Evolutionary conservation across 164 flowering plant genomes (phyloP).

Genomic region (Saururus chinensis): DNA sequence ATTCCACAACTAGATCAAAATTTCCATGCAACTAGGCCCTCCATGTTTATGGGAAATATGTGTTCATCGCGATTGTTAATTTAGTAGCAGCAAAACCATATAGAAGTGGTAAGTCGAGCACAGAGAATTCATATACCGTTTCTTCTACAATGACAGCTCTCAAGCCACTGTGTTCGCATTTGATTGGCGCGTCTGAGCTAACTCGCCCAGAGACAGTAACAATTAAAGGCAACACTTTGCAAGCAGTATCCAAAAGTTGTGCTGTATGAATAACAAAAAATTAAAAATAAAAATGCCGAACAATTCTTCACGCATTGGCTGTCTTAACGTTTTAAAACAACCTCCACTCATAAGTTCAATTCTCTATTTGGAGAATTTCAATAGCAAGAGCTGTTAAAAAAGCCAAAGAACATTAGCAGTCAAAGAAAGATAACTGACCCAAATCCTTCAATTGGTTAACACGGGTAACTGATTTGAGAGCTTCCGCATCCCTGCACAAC

Average conservation of each 20-base stretch:
- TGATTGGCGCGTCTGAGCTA: slow-evolving; percentile 83
- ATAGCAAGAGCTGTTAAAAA: too few species aligned
- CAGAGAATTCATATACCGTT: slow-evolving; percentile 40
- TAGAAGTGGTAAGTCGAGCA: background rate
- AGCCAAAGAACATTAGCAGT: background rate
- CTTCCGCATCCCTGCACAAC: slow-evolving; percentile 65
- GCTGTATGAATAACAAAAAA: slow-evolving; percentile 38
- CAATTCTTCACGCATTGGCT: background rate
- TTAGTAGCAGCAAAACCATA: background rate
- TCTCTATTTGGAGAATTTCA: background rate
- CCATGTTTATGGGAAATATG: too few species aligned
- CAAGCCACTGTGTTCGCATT: slow-evolving; percentile 72
- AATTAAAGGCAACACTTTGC: slow-evolving; percentile 71
- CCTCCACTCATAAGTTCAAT: background rate
- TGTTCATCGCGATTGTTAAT: background rate
- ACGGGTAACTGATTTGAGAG: slow-evolving; percentile 60
- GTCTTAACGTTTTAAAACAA: too few species aligned
- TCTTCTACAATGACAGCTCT: slow-evolving; percentile 96
- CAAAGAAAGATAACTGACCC: slow-evolving; percentile 27
- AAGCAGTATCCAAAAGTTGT: slow-evolving; percentile 60
- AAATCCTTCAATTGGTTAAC: slow-evolving; percentile 82
- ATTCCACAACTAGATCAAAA: background rate
- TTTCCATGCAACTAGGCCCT: too few species aligned
- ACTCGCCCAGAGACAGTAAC: slow-evolving; percentile 91
- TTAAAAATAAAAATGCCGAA: background rate